Base-by-base conservation (phyloP, 352 stramenopile genomes). In the Halophytophthora polymorphica region DNA sequence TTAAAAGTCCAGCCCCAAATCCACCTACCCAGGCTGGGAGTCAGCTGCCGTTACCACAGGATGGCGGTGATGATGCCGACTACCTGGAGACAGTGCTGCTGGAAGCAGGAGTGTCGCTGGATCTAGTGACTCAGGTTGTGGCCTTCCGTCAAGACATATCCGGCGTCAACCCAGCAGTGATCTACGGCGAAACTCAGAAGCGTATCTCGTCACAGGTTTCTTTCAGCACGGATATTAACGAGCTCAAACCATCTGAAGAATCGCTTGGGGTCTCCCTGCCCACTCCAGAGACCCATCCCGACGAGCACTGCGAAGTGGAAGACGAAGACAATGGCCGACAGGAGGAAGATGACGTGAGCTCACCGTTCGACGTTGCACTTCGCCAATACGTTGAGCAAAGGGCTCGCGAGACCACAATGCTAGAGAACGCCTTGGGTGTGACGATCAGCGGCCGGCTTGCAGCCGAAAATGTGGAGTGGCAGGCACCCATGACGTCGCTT, bases 71-170 rank as follows among this genome's bases (percentile, higher is more conserved):
- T 13, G 41, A 66, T 14, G 52, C 49, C 14, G 42, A 55, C 5
- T 53, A 73, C 4, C 39, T 77, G 22, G 50, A 75, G 41, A 15
- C 14, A 2, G 58, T 64, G 23, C 54, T 77, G 6, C 43, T 77
- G 2, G 50, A 73, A 19, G 68, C 61, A n/a, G 68, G 65, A 1
- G 49, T 77, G 3, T 37, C 66, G 18, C 58, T 77, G 31, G 56
- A 74, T 25, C 56, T 77, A 31, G 58, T 77, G 33, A 45, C 23
- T 28, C 54, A 61, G 22, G 36, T 77, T 37, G 12, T 50, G 37
- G 48, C 36, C 25, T 47, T 53, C 10, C 11, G 39, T 12, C 12
- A 28, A 25, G n/a, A 15, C 37, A 31, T 31, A n/a, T 7, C 13
- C 1, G 14, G 22, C 2, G 2, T 8, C 2, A 41, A 12, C n/a